These are phyloP conservation scores for Didymosphaeria variabile DNA, from an alignment of 2,329 filamentous ascomycete genomes.

Conservation along the genomic window DNA sequence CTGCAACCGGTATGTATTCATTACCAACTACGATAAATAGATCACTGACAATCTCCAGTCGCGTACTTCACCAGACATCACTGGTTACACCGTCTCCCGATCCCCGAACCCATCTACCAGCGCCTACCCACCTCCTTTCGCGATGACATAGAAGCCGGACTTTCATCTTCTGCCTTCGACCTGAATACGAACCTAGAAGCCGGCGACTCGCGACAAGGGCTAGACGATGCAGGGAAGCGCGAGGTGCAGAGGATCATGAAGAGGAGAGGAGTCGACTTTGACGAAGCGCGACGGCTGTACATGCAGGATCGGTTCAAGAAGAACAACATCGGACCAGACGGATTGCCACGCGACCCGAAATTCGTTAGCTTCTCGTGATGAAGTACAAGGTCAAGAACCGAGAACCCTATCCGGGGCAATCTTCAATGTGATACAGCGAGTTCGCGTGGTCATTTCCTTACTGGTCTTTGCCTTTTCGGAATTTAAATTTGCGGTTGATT, in stretches of 20 bases:
- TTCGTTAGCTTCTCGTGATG: conserved; percentile 84
- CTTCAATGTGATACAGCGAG: not conserved
- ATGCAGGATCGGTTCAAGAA: conserved; percentile 87
- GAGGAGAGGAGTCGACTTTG: conserved; percentile 80
- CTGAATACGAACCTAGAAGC: conserved; percentile 80
- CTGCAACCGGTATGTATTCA: conserved; percentile 69
- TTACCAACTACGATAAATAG: conserved; percentile 14
- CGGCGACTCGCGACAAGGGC: conserved; percentile 79
- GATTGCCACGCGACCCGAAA: conserved; percentile 88
- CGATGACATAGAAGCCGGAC: conserved; percentile 85
- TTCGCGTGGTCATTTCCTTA: not conserved
- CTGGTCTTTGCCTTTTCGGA: not conserved
- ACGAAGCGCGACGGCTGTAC: conserved; percentile 86
- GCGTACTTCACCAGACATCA: conserved; percentile 81
- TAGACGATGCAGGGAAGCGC: conserved; percentile 81
- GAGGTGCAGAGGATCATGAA: conserved; percentile 94
- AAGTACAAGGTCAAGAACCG: not conserved
- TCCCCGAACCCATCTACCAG: conserved; percentile 73
- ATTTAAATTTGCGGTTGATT: not conserved
- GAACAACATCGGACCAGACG: conserved; percentile 89
- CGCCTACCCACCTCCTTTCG: conserved; percentile 80
- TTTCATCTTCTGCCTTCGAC: conserved; percentile 85
- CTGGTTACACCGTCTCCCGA: conserved; percentile 78
- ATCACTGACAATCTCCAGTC: conserved; percentile 53
- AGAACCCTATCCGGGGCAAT: not conserved